Conservation (phyloP, 345 rosid species). For the Physaria fendleri region DNA sequence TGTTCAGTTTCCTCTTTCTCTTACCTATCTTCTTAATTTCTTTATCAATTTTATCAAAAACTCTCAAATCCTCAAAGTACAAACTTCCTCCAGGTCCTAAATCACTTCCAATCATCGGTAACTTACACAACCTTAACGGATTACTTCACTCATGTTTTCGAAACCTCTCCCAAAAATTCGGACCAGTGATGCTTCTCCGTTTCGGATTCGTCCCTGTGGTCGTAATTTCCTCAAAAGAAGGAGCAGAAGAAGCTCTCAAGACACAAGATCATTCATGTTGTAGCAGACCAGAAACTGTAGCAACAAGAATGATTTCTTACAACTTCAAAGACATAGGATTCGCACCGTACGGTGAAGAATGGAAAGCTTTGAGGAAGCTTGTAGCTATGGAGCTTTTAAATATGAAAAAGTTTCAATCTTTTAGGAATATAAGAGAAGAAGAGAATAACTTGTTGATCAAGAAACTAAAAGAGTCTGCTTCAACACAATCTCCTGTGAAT, state of each 20-base stretch:
- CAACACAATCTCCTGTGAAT: background rate
- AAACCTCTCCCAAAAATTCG: background rate
- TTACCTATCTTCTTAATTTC: background rate
- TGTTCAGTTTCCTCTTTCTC: background rate
- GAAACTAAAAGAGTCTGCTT: background rate
- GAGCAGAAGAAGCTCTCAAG: slow-evolving; percentile 18
- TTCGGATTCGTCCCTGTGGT: slow-evolving; percentile 4
- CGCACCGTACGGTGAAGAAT: slow-evolving; percentile 5
- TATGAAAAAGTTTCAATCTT: slow-evolving; percentile 3
- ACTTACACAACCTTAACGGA: slow-evolving; percentile 6
- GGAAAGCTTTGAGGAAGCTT: slow-evolving; percentile 15
- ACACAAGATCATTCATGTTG: slow-evolving; percentile 15
- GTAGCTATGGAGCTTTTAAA: slow-evolving; percentile 3
- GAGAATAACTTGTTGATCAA: slow-evolving; percentile 13
- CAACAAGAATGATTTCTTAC: background rate
- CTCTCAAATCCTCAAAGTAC: background rate
- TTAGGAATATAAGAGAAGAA: slow-evolving; percentile 1
- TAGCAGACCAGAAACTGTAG: background rate
- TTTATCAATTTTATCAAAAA: background rate
- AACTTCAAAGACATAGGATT: slow-evolving; percentile 11
- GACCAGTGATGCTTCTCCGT: slow-evolving; percentile 10
- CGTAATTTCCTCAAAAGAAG: slow-evolving; percentile 8
- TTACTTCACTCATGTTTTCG: background rate
- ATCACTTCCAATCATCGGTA: slow-evolving; percentile 15
- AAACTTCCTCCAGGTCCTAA: background rate